Percentiles rank a stretch among this genome's conserved stretches.
Evolutionary conservation across 352 stramenopile genomes (phyloP).

Genomic region (Globisporangium paddicum): DNA sequence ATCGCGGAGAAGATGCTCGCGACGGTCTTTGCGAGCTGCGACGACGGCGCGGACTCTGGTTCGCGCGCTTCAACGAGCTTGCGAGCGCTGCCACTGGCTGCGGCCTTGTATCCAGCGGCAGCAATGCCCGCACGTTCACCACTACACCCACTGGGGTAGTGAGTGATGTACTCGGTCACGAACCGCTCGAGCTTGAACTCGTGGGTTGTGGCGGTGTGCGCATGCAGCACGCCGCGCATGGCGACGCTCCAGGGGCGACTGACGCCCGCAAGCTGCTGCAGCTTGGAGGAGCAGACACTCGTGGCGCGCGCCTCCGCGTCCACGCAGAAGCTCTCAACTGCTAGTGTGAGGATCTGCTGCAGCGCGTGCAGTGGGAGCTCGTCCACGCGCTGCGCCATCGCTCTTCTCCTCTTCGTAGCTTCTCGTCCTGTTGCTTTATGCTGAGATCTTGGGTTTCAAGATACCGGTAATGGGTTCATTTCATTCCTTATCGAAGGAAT

Average conservation of each 20-base stretch:
- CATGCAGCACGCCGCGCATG: constrained; percentile 2
- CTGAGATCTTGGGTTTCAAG: background rate
- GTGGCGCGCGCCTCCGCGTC: background rate
- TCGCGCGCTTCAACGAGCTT: background rate
- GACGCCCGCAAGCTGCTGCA: constrained; percentile 11
- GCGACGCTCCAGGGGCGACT: constrained; percentile 3
- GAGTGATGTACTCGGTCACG: background rate
- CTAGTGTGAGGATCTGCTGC: constrained; percentile 7
- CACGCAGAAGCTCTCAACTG: constrained; percentile 1
- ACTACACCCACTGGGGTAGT: background rate
- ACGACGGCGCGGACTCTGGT: background rate
- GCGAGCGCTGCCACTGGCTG: background rate
- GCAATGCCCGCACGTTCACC: background rate
- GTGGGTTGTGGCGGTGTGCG: background rate
- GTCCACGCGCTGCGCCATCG: background rate
- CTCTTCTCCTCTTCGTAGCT: background rate
- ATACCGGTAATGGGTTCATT: background rate
- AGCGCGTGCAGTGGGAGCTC: constrained; percentile 11
- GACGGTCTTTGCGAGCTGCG: constrained; percentile 3
- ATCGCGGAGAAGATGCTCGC: constrained; percentile 10
- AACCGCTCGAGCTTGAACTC: constrained; percentile 3
- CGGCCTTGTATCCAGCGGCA: background rate
- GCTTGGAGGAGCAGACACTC: background rate
- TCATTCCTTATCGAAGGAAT: too few species aligned
- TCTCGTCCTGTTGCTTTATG: background rate